phyloP scores from a whole-genome alignment of 192 early-diverging fungal species.

The Umbelopsis isabellina region DNA sequence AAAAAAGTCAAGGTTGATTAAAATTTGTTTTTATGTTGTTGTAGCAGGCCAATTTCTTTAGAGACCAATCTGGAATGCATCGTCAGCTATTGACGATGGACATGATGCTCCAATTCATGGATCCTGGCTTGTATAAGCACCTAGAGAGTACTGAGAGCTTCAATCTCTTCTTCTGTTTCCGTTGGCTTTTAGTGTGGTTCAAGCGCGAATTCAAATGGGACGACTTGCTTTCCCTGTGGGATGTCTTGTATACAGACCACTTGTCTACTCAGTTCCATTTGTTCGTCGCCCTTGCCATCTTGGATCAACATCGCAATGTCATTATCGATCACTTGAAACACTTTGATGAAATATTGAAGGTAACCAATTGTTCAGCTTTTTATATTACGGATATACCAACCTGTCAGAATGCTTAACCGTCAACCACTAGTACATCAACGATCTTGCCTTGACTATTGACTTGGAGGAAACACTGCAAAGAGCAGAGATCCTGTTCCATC shows the following conservation, averaged over 20 bases:
- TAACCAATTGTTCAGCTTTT: conserved; percentile 13
- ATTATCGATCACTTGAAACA: conserved; percentile 78
- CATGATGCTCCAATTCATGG: conserved; percentile 84
- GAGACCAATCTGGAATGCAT: conserved; percentile 95
- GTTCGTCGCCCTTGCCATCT: conserved; percentile 95
- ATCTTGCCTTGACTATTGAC: conserved; percentile 77
- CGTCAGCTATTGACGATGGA: conserved; percentile 81
- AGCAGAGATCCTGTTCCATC: conserved; percentile 75
- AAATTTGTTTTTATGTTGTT: not conserved
- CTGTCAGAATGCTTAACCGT: not conserved
- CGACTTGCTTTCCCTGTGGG: conserved; percentile 86
- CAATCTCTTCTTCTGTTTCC: conserved; percentile 98
- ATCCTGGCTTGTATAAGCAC: conserved; percentile 83
- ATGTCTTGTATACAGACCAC: conserved; percentile 79
- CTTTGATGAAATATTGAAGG: conserved; percentile 95
- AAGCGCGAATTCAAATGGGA: conserved; percentile 95
- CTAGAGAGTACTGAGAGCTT: conserved; percentile 79
- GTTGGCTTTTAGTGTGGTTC: conserved; percentile 96
- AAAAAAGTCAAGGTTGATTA: not conserved
- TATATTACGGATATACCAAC: not conserved
- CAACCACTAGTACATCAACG: conserved; percentile 74
- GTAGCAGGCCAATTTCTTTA: conserved; percentile 83
- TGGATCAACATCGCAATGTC: conserved; percentile 83
- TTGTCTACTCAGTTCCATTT: conserved; percentile 82
- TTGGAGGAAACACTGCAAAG: conserved; percentile 76